phyloP scores from a whole-genome alignment of 1,139 yeast species.

The Saccharomyces hybrid region DNA sequence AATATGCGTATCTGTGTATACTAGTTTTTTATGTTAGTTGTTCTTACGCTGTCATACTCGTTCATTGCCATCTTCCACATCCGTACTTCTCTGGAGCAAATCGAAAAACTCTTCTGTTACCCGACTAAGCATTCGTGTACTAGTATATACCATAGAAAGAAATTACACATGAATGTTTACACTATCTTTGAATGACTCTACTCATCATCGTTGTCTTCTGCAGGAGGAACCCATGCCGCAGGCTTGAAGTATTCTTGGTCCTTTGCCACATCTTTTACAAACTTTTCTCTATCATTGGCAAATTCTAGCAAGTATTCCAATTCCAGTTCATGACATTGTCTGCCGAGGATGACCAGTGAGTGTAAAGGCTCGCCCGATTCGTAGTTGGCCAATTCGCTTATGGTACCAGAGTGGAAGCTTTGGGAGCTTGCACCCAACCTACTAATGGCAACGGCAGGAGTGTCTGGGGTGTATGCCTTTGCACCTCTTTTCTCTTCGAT shows the following conservation, averaged over 20 bases:
- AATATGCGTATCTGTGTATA: too few species aligned
- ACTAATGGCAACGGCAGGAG: constrained; percentile 91
- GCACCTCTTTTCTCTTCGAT: constrained; percentile 71
- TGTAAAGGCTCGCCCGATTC: constrained; percentile 95
- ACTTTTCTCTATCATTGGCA: constrained; percentile 57
- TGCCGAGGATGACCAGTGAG: constrained; percentile 81
- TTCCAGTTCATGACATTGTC: constrained; percentile 91
- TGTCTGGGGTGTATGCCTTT: constrained; percentile 69
- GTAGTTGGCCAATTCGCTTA: constrained; percentile 63
- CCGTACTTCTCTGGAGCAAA: too few species aligned
- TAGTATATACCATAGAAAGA: too few species aligned
- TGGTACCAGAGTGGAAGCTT: constrained; percentile 75
- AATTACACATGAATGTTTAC: too few species aligned
- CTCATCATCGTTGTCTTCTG: constrained; percentile 29
- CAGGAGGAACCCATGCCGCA: constrained; percentile 37
- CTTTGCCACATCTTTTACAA: constrained; percentile 48
- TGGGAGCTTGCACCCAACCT: constrained; percentile 85
- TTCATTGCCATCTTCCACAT: too few species aligned
- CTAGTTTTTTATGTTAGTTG: too few species aligned
- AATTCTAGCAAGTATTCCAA: constrained; percentile 76
- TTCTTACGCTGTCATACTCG: too few species aligned
- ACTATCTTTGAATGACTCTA: too few species aligned
- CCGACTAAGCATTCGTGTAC: too few species aligned
- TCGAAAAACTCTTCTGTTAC: too few species aligned
- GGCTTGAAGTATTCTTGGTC: constrained; percentile 74